These are phyloP conservation scores for Tulasnella sp. DNA, from an alignment of 768 basidiomycete genomes.

Conservation along the genomic window DNA sequence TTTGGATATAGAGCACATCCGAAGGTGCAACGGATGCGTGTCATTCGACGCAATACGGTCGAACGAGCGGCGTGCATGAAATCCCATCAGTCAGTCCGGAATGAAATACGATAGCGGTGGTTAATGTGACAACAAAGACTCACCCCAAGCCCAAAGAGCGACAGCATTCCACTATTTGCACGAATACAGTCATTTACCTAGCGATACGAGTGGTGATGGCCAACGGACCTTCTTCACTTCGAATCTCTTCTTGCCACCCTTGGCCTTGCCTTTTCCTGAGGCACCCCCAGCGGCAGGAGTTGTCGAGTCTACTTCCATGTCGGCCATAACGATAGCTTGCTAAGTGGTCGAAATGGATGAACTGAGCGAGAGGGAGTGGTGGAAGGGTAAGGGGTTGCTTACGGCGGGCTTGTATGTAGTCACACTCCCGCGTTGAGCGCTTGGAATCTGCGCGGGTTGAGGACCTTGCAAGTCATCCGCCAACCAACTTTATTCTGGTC, in stretches of 20 bases:
- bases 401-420: neutral
- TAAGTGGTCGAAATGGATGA: neutral
- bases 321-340: slow-evolving; percentile 35
- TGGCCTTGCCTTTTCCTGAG: slow-evolving; percentile 34
- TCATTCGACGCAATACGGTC: no score
- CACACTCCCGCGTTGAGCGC: no score
- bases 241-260: slow-evolving; percentile 64
- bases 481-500: no score
- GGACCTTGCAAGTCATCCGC: no score
- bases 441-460: no score
- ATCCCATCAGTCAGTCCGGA: no score
- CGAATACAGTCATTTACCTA: neutral
- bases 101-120: neutral
- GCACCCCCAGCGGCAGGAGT: slow-evolving; percentile 27
- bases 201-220: neutral
- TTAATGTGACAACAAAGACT: slow-evolving; percentile 19
- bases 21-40: no score
- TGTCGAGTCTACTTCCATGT: slow-evolving; percentile 65
- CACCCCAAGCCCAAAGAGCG: slow-evolving; percentile 97
- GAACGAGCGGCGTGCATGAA: neutral
- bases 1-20: no score
- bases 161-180: slow-evolving; percentile 92
- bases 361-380: neutral
- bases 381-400: slow-evolving; percentile 1
- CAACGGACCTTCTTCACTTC: slow-evolving; percentile 91